phyloP scores from a whole-genome alignment of 345 rosid species.

The Boechera retrofracta region DNA sequence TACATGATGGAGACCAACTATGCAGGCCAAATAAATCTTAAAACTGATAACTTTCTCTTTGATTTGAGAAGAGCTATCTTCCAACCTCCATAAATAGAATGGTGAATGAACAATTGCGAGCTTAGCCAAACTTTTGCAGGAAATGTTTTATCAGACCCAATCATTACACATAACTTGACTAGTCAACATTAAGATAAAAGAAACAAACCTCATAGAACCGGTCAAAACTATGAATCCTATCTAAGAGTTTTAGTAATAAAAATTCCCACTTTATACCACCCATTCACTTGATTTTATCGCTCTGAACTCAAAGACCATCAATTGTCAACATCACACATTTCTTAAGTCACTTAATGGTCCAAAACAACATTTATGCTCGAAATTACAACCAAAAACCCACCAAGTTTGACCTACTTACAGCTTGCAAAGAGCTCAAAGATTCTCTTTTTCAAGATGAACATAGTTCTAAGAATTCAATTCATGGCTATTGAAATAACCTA shows the following conservation, averaged over 20 bases:
- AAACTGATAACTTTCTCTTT: neutral
- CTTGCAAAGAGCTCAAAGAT: neutral
- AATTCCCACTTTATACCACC: neutral
- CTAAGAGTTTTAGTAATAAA: slow-evolving; percentile 13
- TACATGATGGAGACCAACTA: neutral
- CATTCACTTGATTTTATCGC: neutral
- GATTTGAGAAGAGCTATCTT: neutral
- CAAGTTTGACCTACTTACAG: neutral
- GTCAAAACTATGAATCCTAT: slow-evolving; percentile 11
- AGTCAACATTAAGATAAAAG: slow-evolving; percentile 23
- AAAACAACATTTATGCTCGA: neutral
- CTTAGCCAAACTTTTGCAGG: slow-evolving; percentile 14
- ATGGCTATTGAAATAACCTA: slow-evolving; percentile 10
- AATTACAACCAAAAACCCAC: neutral
- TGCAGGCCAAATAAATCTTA: neutral
- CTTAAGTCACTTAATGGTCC: neutral
- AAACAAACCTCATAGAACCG: slow-evolving; percentile 14
- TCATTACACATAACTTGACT: neutral
- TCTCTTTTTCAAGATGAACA: slow-evolving; percentile 7
- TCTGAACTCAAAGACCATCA: slow-evolving; percentile 15
- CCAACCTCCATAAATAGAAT: neutral
- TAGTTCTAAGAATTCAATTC: neutral
- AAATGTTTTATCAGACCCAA: slow-evolving; percentile 16
- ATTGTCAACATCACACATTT: neutral
- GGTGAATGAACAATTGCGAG: neutral